A percentile compares a stretch with the other conserved stretches of the same genome.
These are phyloP conservation scores for Ceratobasidium papillatum DNA, from an alignment of 1,284 basidiomycete genomes.

Conservation along the genomic window DNA sequence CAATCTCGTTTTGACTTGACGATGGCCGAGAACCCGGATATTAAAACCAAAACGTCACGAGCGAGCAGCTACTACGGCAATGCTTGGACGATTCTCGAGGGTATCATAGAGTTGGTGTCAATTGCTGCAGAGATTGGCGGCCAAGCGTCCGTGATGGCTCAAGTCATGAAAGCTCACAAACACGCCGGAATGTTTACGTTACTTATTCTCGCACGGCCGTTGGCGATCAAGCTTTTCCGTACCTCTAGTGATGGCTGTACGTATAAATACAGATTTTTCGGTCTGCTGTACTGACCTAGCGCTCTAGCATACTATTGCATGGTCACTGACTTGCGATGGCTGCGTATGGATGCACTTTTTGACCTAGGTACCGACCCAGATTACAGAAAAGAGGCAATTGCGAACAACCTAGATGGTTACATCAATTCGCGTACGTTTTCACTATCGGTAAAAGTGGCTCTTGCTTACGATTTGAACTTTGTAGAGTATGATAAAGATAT, in stretches of 20 bases:
- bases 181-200: slow-evolving; percentile 17
- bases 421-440: slow-evolving; percentile 31
- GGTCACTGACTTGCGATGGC: slow-evolving; percentile 27
- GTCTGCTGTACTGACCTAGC: no score
- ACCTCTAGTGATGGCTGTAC: neutral
- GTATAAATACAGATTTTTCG: neutral
- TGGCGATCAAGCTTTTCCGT: slow-evolving; percentile 4
- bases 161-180: slow-evolving; percentile 9
- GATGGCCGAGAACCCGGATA: slow-evolving; percentile 30
- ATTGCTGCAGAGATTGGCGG: slow-evolving; percentile 20
- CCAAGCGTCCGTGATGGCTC: slow-evolving; percentile 16
- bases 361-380: slow-evolving; percentile 2
- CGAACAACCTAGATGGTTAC: slow-evolving; percentile 25
- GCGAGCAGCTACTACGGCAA: slow-evolving; percentile 16
- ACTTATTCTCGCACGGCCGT: slow-evolving; percentile 17
- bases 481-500: slow-evolving; percentile 28
- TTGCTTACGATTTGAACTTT: neutral
- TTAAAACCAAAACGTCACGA: slow-evolving; percentile 31
- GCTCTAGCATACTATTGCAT: slow-evolving; percentile 24
- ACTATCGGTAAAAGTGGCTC: no score
- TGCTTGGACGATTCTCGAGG: slow-evolving; percentile 29
- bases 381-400: slow-evolving; percentile 36
- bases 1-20: slow-evolving; percentile 30
- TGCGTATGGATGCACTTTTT: slow-evolving; percentile 30
- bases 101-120: slow-evolving; percentile 2